phyloP scores from a whole-genome alignment of 257 asterid species.

The Solanum chmielewskii region DNA sequence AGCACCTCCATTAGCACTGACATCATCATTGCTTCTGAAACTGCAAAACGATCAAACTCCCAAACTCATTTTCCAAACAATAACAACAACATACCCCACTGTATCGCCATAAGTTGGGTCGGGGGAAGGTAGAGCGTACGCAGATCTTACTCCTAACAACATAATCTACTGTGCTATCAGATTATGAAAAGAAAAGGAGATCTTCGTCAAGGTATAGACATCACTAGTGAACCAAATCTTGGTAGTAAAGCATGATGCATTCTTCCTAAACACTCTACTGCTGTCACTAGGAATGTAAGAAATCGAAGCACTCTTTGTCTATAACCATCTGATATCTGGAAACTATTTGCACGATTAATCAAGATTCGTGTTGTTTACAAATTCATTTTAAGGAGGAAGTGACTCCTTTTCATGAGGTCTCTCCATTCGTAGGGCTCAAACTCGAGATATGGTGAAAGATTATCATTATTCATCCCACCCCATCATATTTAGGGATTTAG shows the following conservation, averaged over 20 bases:
- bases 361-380: background rate
- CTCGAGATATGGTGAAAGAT: background rate
- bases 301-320: background rate
- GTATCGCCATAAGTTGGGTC: background rate
- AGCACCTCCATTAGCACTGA: background rate
- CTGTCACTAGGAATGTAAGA: background rate
- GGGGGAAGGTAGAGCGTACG: background rate
- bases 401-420: background rate
- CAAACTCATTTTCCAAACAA: background rate
- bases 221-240: background rate
- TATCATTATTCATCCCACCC: background rate
- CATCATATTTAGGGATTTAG: background rate
- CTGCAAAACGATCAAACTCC: background rate
- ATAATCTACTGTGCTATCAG: background rate
- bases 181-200: background rate
- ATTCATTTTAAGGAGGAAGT: background rate
- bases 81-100: background rate
- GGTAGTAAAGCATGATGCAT: background rate
- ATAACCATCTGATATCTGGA: background rate
- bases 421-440: background rate
- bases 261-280: background rate
- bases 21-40: slow-evolving; percentile 9
- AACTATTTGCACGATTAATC: background rate
- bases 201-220: background rate
- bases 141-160: background rate